Percentiles rank a stretch among this genome's conserved stretches.
Evolutionary conservation across 176 grass and related monocot genomes (phyloP).

Genomic region (Secale cereale): DNA sequence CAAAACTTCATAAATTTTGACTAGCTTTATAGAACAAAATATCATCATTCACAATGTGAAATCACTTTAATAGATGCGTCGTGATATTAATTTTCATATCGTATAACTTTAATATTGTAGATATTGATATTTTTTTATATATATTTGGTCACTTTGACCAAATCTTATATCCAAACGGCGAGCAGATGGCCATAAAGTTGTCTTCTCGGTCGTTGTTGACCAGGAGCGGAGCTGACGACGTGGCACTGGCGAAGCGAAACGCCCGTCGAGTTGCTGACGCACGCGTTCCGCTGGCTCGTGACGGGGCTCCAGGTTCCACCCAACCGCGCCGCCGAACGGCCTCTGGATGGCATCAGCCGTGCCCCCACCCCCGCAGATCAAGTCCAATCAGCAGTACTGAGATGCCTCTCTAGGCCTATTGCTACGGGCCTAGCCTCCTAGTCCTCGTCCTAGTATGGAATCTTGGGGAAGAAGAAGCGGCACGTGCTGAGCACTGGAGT

Average conservation of each 20-base stretch:
- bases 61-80: no score
- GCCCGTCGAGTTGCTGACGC: neutral
- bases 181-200: conserved; percentile 10
- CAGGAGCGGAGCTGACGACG: neutral
- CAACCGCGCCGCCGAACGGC: neutral
- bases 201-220: conserved; percentile 10
- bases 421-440: neutral
- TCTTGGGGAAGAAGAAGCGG: neutral
- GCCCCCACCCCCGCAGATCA: neutral
- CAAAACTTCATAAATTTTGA: no score
- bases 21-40: no score
- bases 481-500: neutral
- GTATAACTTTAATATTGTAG: no score
- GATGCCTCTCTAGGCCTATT: neutral
- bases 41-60: no score
- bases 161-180: no score
- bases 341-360: neutral
- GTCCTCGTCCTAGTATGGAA: neutral
- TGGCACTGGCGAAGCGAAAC: no score
- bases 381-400: neutral
- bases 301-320: neutral
- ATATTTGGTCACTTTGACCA: no score
- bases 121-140: no score
- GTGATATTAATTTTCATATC: no score
- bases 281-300: neutral